Base-by-base conservation (phyloP, 2,329 filamentous ascomycete species). In the Aureobasidium sp. region DNA sequence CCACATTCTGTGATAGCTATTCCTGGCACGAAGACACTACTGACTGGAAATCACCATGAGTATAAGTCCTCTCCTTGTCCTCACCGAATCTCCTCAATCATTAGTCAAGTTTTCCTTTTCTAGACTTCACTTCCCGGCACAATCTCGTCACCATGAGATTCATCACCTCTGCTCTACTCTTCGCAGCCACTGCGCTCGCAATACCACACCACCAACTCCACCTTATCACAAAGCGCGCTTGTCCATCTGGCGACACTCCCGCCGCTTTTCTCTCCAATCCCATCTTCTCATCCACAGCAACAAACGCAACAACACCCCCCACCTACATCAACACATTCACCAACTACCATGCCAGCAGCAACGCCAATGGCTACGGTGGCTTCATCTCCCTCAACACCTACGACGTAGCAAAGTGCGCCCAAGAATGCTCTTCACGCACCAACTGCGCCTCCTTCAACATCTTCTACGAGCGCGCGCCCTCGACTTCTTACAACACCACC, bases 381-480 rank as follows among this genome's bases (percentile, higher is more conserved):
- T 51, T 22, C 35, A 30, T 14, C 25, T 11, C 5, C 10, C 22
- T 56, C 17, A 2, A 25, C 21, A 29, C 38, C 30, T 56, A 56
- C 50, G 35, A 53, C 29, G 19, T 40, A 10, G 35, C 50, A 14
- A 8, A 24, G 6, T 56, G 55, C 44, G 55, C 50, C 3, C 17
- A 21, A 4, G 29, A 38, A 53, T 56, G 54, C 37, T 42, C 48
- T 17, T n/a, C 48, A 34, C 35, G 45, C 34, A 3, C 19, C n/a
- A 38, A 44, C 27, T 56, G 54, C 49, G 49, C 48, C 30, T 44
- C 54, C 41, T 56, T 56, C 54, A 56, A 56, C 49, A 42, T 53
- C 40, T 68, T 64, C 58, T 59, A 61, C 42, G 66, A 68, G 53
- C 64, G 69, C 39, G 62, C 68, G 44, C 67, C 69, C 12, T 29